Conservation (phyloP, 75 land plant genomes). For the Selaginella moellendorffii region DNA sequence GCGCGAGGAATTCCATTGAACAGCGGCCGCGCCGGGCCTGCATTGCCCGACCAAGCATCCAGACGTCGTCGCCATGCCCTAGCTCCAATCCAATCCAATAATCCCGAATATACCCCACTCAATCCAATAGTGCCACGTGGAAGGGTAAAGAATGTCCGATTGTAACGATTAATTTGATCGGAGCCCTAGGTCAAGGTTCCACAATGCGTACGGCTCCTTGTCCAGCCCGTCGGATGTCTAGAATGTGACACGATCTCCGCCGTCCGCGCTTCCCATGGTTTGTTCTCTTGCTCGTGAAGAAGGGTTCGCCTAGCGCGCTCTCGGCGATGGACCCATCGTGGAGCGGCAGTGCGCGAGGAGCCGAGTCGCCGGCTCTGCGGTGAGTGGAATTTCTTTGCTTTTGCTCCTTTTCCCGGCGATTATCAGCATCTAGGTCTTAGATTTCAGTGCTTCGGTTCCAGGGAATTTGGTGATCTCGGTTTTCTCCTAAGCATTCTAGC, state of each 20-base stretch:
- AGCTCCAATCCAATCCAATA: neutral
- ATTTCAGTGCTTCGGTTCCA: neutral
- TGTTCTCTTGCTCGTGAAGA: too few relatives aligned
- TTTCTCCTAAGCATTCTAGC: neutral
- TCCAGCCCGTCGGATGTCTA: neutral
- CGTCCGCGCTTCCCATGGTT: neutral
- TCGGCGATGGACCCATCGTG: neutral
- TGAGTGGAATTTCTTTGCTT: neutral
- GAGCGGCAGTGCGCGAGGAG: too few relatives aligned
- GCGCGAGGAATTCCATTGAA: neutral
- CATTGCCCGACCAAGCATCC: neutral
- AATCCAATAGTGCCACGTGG: neutral
- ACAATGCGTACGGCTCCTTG: neutral
- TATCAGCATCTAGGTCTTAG: neutral
- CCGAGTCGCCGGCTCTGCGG: too few relatives aligned
- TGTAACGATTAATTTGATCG: neutral
- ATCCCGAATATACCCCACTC: too few relatives aligned
- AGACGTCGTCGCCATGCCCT: neutral
- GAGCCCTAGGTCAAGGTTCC: too few relatives aligned
- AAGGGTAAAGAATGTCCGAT: neutral
- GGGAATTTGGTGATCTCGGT: neutral
- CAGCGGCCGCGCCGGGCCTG: neutral
- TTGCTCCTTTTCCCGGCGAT: neutral
- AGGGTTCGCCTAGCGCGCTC: conserved; percentile 2
- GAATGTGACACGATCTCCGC: neutral